Percentiles rank a stretch among this genome's conserved stretches.
Conservation (phyloP, 2,329 filamentous ascomycete genomes). For the Mollisiaceae sp. region DNA sequence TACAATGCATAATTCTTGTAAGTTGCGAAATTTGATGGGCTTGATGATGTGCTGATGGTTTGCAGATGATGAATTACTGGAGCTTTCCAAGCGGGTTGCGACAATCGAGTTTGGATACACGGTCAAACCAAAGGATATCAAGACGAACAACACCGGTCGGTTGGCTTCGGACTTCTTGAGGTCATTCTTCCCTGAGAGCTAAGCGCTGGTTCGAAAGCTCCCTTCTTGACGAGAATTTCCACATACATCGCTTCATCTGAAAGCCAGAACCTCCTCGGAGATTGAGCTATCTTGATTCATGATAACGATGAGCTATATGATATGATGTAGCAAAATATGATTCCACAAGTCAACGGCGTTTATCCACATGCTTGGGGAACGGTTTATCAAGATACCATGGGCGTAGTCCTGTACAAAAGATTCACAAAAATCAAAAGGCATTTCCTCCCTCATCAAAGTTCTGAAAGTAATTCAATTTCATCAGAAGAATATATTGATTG, state of each 20-base stretch:
- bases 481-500: background rate
- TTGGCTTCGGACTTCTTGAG: constrained; percentile 33
- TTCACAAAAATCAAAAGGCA: background rate
- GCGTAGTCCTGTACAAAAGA: background rate
- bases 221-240: background rate
- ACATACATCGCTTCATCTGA: no score
- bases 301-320: background rate
- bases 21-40: constrained; percentile 11
- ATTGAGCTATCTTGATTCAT: no score
- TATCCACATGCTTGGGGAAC: background rate
- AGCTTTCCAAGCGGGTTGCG: constrained; percentile 25
- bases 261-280: no score
- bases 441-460: background rate
- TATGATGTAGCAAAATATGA: background rate
- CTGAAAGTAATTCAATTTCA: background rate
- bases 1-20: constrained; percentile 29
- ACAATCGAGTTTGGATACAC: constrained; percentile 19
- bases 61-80: constrained; percentile 26
- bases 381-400: background rate
- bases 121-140: constrained; percentile 28
- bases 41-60: background rate
- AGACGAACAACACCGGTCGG: constrained; percentile 30
- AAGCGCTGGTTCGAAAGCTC: constrained; percentile 2
- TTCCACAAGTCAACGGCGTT: no score
- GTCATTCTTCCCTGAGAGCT: constrained; percentile 30